A percentile compares a stretch with the other conserved stretches of the same genome.
phyloP scores from a whole-genome alignment of 805 yeast genomes.

The Sugiyamaella americana region DNA sequence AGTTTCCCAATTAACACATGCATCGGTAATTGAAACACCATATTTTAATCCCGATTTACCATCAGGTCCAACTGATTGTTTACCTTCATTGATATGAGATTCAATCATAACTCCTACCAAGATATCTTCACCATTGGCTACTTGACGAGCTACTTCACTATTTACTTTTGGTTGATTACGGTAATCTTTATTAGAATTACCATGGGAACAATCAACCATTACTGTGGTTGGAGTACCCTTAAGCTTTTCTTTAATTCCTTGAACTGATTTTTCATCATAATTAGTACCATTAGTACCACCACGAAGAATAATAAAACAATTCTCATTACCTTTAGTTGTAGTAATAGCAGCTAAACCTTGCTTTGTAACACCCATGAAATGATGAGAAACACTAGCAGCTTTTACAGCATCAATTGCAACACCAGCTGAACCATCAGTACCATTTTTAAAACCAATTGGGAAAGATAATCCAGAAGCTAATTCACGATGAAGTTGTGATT shows the following conservation, averaged over 20 bases:
- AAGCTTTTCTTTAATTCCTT: slow-evolving; percentile 64
- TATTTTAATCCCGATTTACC: slow-evolving; percentile 64
- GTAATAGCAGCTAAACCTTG: slow-evolving; percentile 96
- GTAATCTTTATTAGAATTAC: slow-evolving; percentile 91
- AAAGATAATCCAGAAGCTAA: slow-evolving; percentile 96
- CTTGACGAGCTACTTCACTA: slow-evolving; percentile 71
- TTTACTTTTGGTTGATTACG: slow-evolving; percentile 94
- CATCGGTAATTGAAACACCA: slow-evolving; percentile 97
- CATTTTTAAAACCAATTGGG: slow-evolving; percentile 98
- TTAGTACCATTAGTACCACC: slow-evolving; percentile 95
- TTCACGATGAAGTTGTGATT: slow-evolving; percentile 96
- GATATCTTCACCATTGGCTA: slow-evolving; percentile 68
- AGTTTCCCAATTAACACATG: slow-evolving; percentile 88
- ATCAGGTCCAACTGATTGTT: slow-evolving; percentile 69
- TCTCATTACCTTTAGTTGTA: slow-evolving; percentile 90
- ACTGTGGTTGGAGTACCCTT: slow-evolving; percentile 34
- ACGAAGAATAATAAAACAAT: slow-evolving; percentile 89
- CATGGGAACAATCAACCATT: slow-evolving; percentile 98
- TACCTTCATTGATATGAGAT: slow-evolving; percentile 85
- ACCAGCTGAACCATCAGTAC: slow-evolving; percentile 90
- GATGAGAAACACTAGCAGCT: slow-evolving; percentile 89
- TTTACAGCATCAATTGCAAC: slow-evolving; percentile 93
- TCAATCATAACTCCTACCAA: slow-evolving; percentile 96
- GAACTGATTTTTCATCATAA: slow-evolving; percentile 75
- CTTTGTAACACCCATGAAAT: slow-evolving; percentile 95